These are phyloP conservation scores for Friedmanniomyces endolithicus DNA, from an alignment of 495 filamentous ascomycete genomes.

Conservation along the genomic window DNA sequence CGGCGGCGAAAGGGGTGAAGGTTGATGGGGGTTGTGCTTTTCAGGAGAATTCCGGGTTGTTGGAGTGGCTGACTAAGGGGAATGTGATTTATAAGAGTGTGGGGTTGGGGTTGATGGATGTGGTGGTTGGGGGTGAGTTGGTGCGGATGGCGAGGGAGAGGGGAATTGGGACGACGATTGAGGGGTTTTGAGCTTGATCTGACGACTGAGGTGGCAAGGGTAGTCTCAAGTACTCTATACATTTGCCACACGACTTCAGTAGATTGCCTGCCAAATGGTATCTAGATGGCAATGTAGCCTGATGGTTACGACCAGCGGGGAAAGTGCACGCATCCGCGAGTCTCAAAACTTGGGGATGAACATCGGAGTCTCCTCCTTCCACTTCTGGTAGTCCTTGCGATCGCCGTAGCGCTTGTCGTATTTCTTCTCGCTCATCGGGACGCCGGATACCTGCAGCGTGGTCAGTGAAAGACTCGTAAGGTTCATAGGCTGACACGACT, in stretches of 20 bases:
- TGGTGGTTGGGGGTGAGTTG: conserved; percentile 62
- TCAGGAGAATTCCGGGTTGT: conserved; percentile 43
- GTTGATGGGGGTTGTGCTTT: conserved; percentile 24
- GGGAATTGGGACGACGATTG: conserved; percentile 58
- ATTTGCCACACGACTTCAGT: too few species aligned
- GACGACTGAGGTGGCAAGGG: neutral
- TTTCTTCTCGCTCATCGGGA: conserved; percentile 51
- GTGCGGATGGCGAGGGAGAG: conserved; percentile 59
- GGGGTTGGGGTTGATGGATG: conserved; percentile 68
- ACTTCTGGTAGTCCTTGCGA: conserved; percentile 50
- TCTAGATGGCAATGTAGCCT: too few species aligned
- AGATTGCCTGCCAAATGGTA: too few species aligned
- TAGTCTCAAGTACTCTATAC: neutral
- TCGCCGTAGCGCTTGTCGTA: conserved; percentile 53
- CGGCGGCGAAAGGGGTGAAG: conserved; percentile 28
- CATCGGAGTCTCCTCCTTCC: conserved; percentile 55
- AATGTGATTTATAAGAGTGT: conserved; percentile 85
- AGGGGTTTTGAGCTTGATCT: conserved; percentile 44
- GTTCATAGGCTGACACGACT: neutral
- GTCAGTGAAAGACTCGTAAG: neutral
- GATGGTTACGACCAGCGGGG: too few species aligned
- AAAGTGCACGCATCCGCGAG: too few species aligned
- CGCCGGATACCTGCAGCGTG: conserved; percentile 36
- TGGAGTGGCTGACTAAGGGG: conserved; percentile 60
- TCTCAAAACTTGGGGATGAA: conserved; percentile 45